A percentile compares a stretch with the other conserved stretches of the same genome.
Conservation (phyloP, 371 early-diverging fungal genomes). For the Phascolomyces articulosus region DNA sequence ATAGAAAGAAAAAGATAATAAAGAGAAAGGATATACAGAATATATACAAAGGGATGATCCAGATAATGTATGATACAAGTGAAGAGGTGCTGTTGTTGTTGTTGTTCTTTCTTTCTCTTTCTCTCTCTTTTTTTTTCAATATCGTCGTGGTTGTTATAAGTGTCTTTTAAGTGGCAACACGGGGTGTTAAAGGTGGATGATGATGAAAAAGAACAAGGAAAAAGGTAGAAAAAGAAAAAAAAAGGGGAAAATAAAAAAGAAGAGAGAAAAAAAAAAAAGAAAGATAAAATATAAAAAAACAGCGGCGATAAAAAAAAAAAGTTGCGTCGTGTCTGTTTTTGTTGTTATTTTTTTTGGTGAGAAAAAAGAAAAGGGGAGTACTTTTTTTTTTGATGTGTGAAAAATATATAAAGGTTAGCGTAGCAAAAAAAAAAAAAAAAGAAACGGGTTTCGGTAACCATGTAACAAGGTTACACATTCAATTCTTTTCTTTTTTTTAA, state of each 20-base stretch:
- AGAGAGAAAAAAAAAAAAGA: conserved; percentile 6
- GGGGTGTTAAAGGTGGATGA: not conserved
- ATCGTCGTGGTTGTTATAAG: too few species aligned
- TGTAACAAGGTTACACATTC: too few species aligned
- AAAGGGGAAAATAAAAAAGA: conserved; percentile 1
- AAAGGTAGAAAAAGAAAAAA: conserved; percentile 6
- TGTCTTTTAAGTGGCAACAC: not conserved
- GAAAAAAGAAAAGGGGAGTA: conserved; percentile 11
- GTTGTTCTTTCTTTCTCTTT: too few species aligned
- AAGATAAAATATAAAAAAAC: not conserved
- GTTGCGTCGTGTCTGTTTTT: too few species aligned
- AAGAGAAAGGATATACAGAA: too few species aligned
- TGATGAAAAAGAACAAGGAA: not conserved
- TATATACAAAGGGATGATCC: too few species aligned
- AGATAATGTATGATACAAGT: too few species aligned
- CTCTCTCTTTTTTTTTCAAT: too few species aligned
- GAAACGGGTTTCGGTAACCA: too few species aligned
- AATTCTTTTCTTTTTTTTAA: too few species aligned
- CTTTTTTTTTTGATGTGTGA: conserved; percentile 16
- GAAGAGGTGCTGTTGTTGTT: too few species aligned
- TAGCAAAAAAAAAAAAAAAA: too few species aligned
- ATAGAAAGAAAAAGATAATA: not conserved
- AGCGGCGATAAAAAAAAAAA: not conserved
- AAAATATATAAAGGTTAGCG: conserved; percentile 6
- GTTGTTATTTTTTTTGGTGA: conserved; percentile 16